Percentiles rank a stretch among this genome's conserved stretches.
Conservation (phyloP, 2,329 filamentous ascomycete species). For the Penicillium decumbens region DNA sequence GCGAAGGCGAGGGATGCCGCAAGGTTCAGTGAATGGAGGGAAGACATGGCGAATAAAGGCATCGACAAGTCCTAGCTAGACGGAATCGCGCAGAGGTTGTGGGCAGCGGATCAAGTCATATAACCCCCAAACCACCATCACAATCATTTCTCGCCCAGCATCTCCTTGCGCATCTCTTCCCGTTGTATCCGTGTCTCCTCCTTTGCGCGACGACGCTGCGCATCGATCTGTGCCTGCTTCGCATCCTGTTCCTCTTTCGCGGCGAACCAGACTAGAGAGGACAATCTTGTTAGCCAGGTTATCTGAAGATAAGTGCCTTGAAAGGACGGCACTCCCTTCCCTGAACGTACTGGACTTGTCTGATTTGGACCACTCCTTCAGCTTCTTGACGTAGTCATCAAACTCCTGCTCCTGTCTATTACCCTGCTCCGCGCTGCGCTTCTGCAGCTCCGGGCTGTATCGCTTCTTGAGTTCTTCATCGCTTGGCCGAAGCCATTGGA, state of each 20-base stretch:
- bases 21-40: background rate
- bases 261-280: constrained; percentile 38
- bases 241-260: constrained; percentile 36
- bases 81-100: background rate
- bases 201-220: constrained; percentile 24
- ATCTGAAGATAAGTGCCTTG: too few species aligned
- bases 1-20: background rate
- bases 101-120: background rate
- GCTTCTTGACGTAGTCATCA: constrained; percentile 73
- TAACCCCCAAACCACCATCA: background rate
- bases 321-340: background rate
- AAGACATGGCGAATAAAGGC: background rate
- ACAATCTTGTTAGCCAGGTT: constrained; percentile 2
- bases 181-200: constrained; percentile 33
- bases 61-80: background rate
- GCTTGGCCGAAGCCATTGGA: constrained; percentile 66
- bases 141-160: constrained; percentile 33
- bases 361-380: constrained; percentile 87
- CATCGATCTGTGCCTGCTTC: constrained; percentile 24
- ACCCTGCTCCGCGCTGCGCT: constrained; percentile 74
- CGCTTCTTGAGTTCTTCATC: constrained; percentile 86
- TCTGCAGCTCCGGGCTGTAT: constrained; percentile 94
- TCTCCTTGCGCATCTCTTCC: constrained; percentile 40
- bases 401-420: constrained; percentile 77
- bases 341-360: constrained; percentile 72